Percentiles rank a stretch among this genome's conserved stretches.
Evolutionary conservation across 495 filamentous ascomycete species (phyloP).

Genomic region (Pseudoneurospora amorphoporcata): DNA sequence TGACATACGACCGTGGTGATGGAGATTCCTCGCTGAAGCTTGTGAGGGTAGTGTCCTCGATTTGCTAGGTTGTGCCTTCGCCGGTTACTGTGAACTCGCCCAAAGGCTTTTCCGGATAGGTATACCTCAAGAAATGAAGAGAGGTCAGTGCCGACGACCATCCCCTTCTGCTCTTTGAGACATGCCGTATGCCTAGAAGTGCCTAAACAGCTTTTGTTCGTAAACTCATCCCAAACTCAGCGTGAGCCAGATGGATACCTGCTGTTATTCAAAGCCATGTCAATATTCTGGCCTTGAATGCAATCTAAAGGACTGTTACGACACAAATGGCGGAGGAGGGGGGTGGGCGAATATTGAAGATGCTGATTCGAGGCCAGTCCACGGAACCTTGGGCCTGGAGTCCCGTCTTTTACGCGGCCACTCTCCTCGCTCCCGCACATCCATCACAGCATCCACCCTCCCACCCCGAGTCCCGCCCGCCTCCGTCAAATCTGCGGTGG

Average conservation of each 20-base stretch:
- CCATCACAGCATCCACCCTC: neutral
- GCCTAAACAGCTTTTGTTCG: neutral
- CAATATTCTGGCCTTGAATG: neutral
- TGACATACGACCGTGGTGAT: neutral
- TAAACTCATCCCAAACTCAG: neutral
- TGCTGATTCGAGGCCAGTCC: neutral
- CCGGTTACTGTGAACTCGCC: neutral
- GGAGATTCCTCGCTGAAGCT: neutral
- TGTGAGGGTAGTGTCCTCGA: neutral
- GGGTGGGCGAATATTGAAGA: neutral
- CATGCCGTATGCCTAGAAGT: neutral
- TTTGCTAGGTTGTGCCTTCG: neutral
- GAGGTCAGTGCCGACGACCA: neutral
- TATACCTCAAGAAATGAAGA: neutral
- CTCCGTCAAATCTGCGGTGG: neutral
- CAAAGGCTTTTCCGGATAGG: neutral
- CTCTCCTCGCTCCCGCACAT: neutral
- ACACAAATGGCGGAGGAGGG: neutral
- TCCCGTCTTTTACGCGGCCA: neutral
- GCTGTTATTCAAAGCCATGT: neutral
- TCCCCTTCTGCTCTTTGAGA: neutral
- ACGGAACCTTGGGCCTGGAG: neutral
- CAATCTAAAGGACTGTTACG: neutral
- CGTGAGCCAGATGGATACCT: neutral
- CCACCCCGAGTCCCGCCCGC: neutral